Evolutionary conservation across 805 yeast genomes (phyloP).

Genomic region (Metschnikowia aberdeeniae): DNA sequence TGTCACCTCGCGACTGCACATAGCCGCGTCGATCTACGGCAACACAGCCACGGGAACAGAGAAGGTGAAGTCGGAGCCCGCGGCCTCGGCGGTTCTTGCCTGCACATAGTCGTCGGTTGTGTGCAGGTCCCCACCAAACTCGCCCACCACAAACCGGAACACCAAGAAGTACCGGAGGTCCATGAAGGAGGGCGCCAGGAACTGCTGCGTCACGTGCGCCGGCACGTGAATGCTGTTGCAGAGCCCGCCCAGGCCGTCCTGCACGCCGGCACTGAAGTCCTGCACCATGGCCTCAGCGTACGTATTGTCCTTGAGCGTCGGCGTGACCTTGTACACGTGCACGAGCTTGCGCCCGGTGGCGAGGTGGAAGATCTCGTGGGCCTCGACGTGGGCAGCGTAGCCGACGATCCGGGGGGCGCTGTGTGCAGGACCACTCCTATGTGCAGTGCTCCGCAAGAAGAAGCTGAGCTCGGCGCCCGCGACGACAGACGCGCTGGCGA

Average conservation of each 20-base stretch:
- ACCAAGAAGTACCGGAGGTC: conserved; percentile 34
- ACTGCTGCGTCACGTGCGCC: conserved; percentile 28
- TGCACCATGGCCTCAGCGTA: conserved; percentile 28
- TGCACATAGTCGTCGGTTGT: conserved; percentile 11
- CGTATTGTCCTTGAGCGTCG: conserved; percentile 29
- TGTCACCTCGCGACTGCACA: neutral
- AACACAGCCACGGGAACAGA: conserved; percentile 15
- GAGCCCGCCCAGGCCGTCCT: neutral
- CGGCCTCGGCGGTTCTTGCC: conserved; percentile 13
- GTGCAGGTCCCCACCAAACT: conserved; percentile 14
- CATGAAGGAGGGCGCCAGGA: conserved; percentile 34
- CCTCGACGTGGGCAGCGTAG: conserved; percentile 32
- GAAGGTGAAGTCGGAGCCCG: conserved; percentile 14
- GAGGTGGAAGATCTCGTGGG: conserved; percentile 34
- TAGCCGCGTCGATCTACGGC: conserved; percentile 5
- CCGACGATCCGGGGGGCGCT: conserved; percentile 29
- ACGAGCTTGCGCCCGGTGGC: conserved; percentile 11
- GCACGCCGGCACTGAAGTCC: conserved; percentile 3
- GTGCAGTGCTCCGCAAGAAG: conserved; percentile 23
- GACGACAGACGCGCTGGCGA: conserved; percentile 34
- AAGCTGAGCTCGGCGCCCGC: conserved; percentile 38
- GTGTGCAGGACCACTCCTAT: conserved; percentile 4
- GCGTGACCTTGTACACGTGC: conserved; percentile 34
- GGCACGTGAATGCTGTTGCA: conserved; percentile 26
- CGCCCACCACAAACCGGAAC: conserved; percentile 33